Conservation (phyloP, 2,329 filamentous ascomycete species). For the Hypoxylon sp. region DNA sequence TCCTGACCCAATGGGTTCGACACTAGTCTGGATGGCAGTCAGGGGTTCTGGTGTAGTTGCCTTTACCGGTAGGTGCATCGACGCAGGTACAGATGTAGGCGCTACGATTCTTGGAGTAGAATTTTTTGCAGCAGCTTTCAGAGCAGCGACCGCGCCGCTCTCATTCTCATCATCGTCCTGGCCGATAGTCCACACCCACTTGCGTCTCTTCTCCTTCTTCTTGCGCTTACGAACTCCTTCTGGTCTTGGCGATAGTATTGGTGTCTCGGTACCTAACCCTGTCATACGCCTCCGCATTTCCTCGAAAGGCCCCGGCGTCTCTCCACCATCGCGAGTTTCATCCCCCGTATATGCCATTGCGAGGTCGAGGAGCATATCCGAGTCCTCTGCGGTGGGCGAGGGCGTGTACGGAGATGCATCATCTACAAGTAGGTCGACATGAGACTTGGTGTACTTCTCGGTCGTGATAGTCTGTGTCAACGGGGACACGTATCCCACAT, state of each 20-base stretch:
- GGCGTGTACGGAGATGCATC: conserved; percentile 61
- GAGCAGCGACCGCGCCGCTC: conserved; percentile 54
- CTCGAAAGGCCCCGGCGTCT: conserved; percentile 70
- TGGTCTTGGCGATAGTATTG: conserved; percentile 50
- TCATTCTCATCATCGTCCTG: conserved; percentile 56
- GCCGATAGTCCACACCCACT: conserved; percentile 73
- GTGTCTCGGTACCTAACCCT: conserved; percentile 54
- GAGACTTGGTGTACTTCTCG: conserved; percentile 68
- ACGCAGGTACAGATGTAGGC: conserved; percentile 7
- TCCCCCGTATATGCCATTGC: conserved; percentile 61
- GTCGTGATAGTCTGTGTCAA: conserved; percentile 71
- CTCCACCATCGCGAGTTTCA: conserved; percentile 67
- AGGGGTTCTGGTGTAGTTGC: conserved; percentile 33
- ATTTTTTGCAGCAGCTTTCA: conserved; percentile 47
- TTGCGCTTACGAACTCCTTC: conserved; percentile 63
- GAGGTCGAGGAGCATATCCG: conserved; percentile 57
- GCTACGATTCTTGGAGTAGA: conserved; percentile 27
- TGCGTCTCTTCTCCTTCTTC: conserved; percentile 66
- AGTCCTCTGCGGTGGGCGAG: conserved; percentile 47
- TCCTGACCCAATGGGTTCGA: conserved; percentile 48
- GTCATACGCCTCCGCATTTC: conserved; percentile 68
- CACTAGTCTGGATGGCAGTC: conserved; percentile 45
- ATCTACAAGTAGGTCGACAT: conserved; percentile 69
- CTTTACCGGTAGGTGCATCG: conserved; percentile 11
- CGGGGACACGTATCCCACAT: conserved; percentile 69